Conservation (phyloP, 148 eudicot genomes). For the Rhododendron ovatum region DNA sequence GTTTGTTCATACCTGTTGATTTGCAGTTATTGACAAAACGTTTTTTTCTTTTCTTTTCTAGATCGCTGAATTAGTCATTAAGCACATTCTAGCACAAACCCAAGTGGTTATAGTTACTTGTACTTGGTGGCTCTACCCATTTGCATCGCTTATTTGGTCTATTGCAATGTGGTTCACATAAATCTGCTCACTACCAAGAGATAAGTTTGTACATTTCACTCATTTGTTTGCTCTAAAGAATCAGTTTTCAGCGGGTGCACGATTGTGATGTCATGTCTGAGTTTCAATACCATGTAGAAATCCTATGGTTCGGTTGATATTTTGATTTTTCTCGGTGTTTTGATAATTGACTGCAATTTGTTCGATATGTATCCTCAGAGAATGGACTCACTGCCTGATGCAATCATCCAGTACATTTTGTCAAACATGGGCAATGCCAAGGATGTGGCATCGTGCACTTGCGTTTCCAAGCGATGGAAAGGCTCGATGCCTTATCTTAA, state of each 20-base stretch:
- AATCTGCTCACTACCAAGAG: not conserved
- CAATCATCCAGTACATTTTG: constrained; percentile 67
- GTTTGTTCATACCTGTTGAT: not conserved
- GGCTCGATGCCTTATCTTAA: constrained; percentile 58
- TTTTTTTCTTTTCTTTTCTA: not conserved
- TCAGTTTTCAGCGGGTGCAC: not conserved
- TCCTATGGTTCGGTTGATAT: not conserved
- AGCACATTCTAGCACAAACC: not conserved
- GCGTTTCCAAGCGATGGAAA: constrained; percentile 83
- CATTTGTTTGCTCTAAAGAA: not conserved
- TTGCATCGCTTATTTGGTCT: not conserved
- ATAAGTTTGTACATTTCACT: not conserved
- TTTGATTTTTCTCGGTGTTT: not conserved
- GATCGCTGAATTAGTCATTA: not conserved
- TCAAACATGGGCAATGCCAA: constrained; percentile 70
- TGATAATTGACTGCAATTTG: constrained; percentile 14
- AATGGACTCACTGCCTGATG: constrained; percentile 87
- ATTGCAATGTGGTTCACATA: not conserved
- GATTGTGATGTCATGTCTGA: too few species aligned
- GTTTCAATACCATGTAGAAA: not conserved
- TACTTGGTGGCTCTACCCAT: not conserved
- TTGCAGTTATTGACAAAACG: not conserved
- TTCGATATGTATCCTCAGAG: constrained; percentile 36
- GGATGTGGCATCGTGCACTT: constrained; percentile 71
- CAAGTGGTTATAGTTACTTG: not conserved